Evolutionary conservation across 306 rosid species (phyloP), one percentile per base, ranked within the genome.

Genomic region (Rosa lucieae): DNA sequence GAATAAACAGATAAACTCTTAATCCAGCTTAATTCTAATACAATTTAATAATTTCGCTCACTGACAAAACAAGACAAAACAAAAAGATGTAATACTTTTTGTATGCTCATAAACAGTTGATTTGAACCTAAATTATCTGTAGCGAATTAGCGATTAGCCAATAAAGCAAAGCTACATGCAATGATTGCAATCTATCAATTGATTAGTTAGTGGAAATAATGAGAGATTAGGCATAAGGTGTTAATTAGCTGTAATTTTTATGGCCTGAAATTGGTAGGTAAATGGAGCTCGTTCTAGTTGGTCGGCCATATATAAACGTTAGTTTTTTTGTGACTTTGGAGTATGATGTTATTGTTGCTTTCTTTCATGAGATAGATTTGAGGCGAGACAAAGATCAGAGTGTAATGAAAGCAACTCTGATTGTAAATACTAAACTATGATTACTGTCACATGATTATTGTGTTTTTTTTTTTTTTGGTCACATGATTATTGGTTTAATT

Each of bases 261-360:
- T n/a, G 84, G 84, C 18, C 40, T 76, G 37, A 71, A 75, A 74
- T 75, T 55, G 80, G 80, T 55, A 44, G 65, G 76, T 56, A 55
- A 56, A 75, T 75, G 72, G 66, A 44, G 65, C 67, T 67, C 6
- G 13, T 17, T 52, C 29, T 66, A 20, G 49, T 7, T 74, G 76
- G 80, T 80, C 76, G 61, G 63, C 71, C 79, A 74, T 67, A 80
- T 42, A 15, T 35, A 51, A 49, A 23, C 21, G 62, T 46, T 52
- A 75, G 52, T 14, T 58, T 26, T 26, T 75, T 13, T 10, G 55
- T 66, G 2, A 77, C 39, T 32, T 48, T 46, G 10, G 72, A 56
- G 53, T 11, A 56, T 21, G 68, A 47, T 42, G 14, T 55, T 40
- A 21, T 43, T 75, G 78, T 59, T 59, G 78, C 70, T 75, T 44